Percentiles rank a stretch among this genome's conserved stretches.
phyloP scores from a whole-genome alignment of 2,329 filamentous ascomycete species.

The Pestalotiopsis sp. region DNA sequence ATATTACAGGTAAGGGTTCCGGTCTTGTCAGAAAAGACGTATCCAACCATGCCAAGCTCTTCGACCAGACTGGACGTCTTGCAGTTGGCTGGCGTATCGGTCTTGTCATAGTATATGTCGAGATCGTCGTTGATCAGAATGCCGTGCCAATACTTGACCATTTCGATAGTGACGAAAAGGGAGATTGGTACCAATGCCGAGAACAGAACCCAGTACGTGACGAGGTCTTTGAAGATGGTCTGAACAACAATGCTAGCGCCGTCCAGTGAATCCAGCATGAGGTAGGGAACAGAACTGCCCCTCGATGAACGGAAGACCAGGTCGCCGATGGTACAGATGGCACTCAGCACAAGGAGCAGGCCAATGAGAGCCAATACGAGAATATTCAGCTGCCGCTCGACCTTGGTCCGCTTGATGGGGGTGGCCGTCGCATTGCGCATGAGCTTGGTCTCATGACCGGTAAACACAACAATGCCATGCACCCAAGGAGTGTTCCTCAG shows the following conservation, averaged over 20 bases:
- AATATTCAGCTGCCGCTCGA: slow-evolving; percentile 90
- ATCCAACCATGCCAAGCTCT: slow-evolving; percentile 96
- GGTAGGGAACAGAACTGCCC: slow-evolving; percentile 68
- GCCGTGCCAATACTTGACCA: slow-evolving; percentile 98
- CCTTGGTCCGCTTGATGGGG: slow-evolving; percentile 96
- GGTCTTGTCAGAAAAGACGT: slow-evolving; percentile 98
- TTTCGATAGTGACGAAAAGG: slow-evolving; percentile 94
- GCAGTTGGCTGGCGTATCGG: slow-evolving; percentile 92
- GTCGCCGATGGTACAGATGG: slow-evolving; percentile 90
- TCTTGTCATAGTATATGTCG: slow-evolving; percentile 96
- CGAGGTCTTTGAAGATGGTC: slow-evolving; percentile 90
- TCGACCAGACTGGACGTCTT: slow-evolving; percentile 95
- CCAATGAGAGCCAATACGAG: slow-evolving; percentile 89
- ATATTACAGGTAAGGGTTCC: slow-evolving; percentile 96
- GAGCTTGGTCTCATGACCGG: slow-evolving; percentile 96
- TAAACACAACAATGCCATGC: slow-evolving; percentile 94
- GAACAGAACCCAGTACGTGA: slow-evolving; percentile 98
- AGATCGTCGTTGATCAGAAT: slow-evolving; percentile 96
- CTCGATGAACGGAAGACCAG: slow-evolving; percentile 74
- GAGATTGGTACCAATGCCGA: slow-evolving; percentile 96
- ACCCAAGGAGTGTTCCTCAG: slow-evolving; percentile 97
- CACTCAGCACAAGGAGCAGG: slow-evolving; percentile 81
- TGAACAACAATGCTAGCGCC: slow-evolving; percentile 58
- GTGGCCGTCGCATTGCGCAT: slow-evolving; percentile 98
- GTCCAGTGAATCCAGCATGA: slow-evolving; percentile 66